phyloP scores from a whole-genome alignment of 2,329 filamentous ascomycete genomes.

The Dryadomyces quercus-mongolicae region DNA sequence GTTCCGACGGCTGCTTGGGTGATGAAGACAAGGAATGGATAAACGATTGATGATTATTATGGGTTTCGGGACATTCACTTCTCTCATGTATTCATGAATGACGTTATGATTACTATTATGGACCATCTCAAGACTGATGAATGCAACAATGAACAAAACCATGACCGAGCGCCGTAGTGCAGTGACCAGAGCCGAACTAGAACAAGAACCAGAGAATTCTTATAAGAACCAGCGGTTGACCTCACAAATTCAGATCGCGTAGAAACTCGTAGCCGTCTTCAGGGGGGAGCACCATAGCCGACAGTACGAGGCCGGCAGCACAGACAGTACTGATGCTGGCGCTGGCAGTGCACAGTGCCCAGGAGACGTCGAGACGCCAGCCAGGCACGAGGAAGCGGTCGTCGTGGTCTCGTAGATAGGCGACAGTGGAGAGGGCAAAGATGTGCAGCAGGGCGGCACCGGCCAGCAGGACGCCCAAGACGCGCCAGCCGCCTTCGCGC shows the following conservation, averaged over 20 bases:
- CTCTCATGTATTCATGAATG: background rate
- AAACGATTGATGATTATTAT: background rate
- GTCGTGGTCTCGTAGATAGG: constrained; percentile 74
- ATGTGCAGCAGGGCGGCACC: constrained; percentile 59
- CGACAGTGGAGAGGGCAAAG: constrained; percentile 68
- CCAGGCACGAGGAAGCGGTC: constrained; percentile 68
- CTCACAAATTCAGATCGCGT: constrained; percentile 35
- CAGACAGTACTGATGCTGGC: constrained; percentile 39
- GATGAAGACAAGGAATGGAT: background rate
- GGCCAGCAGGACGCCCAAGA: constrained; percentile 54
- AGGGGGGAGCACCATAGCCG: constrained; percentile 57
- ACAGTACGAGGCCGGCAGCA: constrained; percentile 48
- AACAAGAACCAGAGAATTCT: background rate
- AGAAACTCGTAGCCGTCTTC: constrained; percentile 79
- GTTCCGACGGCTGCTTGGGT: constrained; percentile 8
- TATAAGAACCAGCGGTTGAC: background rate
- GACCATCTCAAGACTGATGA: background rate
- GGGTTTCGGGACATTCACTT: background rate
- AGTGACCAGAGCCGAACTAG: too few relatives aligned
- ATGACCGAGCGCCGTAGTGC: too few relatives aligned
- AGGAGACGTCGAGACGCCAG: constrained; percentile 71
- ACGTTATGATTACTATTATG: background rate
- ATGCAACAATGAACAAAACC: background rate
- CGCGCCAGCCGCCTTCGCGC: constrained; percentile 71
- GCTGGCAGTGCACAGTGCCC: constrained; percentile 54